Conservation (phyloP, 2,329 filamentous ascomycete species). For the Aspergillus candidus region DNA sequence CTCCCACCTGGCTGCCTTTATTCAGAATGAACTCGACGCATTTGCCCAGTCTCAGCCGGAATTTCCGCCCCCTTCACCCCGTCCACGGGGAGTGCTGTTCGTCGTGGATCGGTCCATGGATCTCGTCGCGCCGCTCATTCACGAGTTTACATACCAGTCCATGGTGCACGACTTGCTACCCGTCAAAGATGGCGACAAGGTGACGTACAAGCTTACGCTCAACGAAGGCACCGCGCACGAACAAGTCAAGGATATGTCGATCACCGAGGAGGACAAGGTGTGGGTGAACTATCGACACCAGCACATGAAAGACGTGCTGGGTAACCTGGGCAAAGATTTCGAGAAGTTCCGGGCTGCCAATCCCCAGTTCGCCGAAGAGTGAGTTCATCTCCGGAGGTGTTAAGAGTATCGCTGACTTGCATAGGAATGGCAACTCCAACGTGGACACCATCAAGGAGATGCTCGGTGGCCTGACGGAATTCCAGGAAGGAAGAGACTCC, state of each 20-base stretch:
- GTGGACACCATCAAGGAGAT: conserved; percentile 94
- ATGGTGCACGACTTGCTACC: conserved; percentile 93
- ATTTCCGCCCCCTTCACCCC: conserved; percentile 66
- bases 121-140: conserved; percentile 74
- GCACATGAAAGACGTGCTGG: conserved; percentile 97
- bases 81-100: conserved; percentile 75
- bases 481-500: conserved; percentile 89
- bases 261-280: conserved; percentile 83
- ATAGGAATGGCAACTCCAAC: conserved; percentile 60
- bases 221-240: conserved; percentile 66
- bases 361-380: conserved; percentile 77
- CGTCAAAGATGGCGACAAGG: conserved; percentile 81
- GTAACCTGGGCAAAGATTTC: conserved; percentile 88
- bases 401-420: conserved; percentile 1
- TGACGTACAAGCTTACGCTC: conserved; percentile 73
- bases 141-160: conserved; percentile 97
- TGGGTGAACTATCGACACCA: conserved; percentile 92
- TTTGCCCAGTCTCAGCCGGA: conserved; percentile 79
- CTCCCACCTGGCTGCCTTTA: conserved; percentile 79
- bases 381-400: conserved; percentile 11
- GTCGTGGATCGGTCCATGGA: conserved; percentile 94
- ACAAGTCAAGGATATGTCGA: conserved; percentile 84
- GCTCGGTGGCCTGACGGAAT: conserved; percentile 89
- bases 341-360: conserved; percentile 86
- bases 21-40: conserved; percentile 84